These are phyloP conservation scores for Aspergillus carlsbadensis DNA, from an alignment of 495 filamentous ascomycete species.

Conservation along the genomic window DNA sequence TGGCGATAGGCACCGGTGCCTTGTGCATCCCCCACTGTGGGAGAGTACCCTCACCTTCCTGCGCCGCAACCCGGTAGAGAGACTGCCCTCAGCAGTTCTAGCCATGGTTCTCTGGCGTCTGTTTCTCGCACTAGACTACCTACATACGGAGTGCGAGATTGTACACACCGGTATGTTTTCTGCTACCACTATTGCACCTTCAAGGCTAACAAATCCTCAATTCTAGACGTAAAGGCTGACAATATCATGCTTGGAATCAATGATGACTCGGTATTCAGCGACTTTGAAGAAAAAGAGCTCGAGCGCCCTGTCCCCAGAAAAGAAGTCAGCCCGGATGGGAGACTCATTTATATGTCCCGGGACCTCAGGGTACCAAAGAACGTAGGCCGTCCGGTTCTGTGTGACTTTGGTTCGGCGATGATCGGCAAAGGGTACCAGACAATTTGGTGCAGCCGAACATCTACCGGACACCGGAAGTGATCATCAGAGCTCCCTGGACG, in stretches of 20 bases:
- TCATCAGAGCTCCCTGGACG: conserved; percentile 36
- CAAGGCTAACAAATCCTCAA: not conserved
- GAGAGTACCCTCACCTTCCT: conserved; percentile 38
- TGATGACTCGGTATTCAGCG: conserved; percentile 33
- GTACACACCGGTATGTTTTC: conserved; percentile 34
- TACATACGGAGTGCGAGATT: conserved; percentile 48
- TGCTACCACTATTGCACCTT: not conserved
- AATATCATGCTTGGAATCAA: conserved; percentile 37
- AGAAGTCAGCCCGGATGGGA: conserved; percentile 18
- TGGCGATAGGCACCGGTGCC: conserved; percentile 37
- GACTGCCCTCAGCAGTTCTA: conserved; percentile 20
- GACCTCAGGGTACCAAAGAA: conserved; percentile 20
- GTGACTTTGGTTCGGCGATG: conserved; percentile 30
- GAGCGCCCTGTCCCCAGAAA: conserved; percentile 27
- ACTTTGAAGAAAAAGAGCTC: conserved; percentile 28
- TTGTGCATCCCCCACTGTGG: conserved; percentile 43
- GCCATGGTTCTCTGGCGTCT: conserved; percentile 29
- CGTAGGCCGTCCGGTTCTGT: conserved; percentile 21
- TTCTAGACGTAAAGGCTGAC: conserved; percentile 34
- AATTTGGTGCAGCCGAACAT: conserved; percentile 32
- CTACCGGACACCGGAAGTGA: conserved; percentile 44
- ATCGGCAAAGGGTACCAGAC: conserved; percentile 8
- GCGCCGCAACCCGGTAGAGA: conserved; percentile 25
- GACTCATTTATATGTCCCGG: conserved; percentile 27
- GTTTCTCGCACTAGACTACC: conserved; percentile 41